Conservation (phyloP, 306 rosid species). For the Dryas drummondii region DNA sequence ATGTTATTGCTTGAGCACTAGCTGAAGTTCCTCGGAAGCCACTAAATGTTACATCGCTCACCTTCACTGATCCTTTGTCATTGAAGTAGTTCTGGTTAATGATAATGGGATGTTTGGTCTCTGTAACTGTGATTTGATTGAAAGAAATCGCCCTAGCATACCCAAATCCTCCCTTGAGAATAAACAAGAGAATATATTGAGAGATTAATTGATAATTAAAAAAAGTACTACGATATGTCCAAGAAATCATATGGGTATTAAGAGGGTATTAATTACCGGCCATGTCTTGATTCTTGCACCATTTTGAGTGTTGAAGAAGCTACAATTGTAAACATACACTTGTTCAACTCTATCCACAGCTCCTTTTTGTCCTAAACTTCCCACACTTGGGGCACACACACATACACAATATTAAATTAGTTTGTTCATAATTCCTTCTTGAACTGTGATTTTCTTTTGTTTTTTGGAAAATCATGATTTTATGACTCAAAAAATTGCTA, state of each 20-base stretch:
- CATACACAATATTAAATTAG: background rate
- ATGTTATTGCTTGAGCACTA: conserved; percentile 9
- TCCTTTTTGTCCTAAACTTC: conserved; percentile 14
- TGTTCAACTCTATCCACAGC: conserved; percentile 11
- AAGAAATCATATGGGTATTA: too few species aligned
- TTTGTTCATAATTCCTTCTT: too few species aligned
- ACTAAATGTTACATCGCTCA: conserved; percentile 10
- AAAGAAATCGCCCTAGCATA: conserved; percentile 2
- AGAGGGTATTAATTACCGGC: background rate
- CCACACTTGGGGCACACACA: background rate
- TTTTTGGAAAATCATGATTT: background rate
- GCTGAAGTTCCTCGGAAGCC: conserved; percentile 9
- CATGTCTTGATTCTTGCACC: conserved; percentile 30
- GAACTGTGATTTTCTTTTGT: background rate
- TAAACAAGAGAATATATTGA: background rate
- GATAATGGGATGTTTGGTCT: background rate
- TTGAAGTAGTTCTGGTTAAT: background rate
- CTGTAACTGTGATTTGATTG: background rate
- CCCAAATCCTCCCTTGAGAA: background rate
- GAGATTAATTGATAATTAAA: background rate
- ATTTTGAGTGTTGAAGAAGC: conserved; percentile 7
- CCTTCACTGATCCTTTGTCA: background rate
- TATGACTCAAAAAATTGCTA: background rate
- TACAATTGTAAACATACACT: conserved; percentile 12
- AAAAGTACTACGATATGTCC: too few species aligned